A percentile compares a stretch with the other conserved stretches of the same genome.
Evolutionary conservation across 768 basidiomycete genomes (phyloP).

Genomic region (Heimioporus sp.): DNA sequence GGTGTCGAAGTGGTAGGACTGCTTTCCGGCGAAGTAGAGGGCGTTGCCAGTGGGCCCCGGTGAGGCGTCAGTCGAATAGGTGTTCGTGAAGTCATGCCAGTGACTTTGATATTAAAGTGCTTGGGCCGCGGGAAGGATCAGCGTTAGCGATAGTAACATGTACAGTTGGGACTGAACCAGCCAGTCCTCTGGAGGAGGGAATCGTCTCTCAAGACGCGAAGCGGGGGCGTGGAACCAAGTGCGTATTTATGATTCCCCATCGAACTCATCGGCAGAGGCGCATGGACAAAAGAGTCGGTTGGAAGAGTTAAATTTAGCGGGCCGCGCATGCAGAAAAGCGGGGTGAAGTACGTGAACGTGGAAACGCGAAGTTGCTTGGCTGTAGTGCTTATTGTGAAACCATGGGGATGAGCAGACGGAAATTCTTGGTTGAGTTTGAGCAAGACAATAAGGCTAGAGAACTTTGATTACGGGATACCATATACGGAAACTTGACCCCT

Average conservation of each 20-base stretch:
- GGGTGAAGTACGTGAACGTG: conserved; percentile 18
- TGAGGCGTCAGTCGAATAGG: conserved; percentile 22
- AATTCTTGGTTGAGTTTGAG: conserved; percentile 10
- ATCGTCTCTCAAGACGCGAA: conserved; percentile 9
- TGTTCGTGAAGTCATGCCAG: conserved; percentile 26
- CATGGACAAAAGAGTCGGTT: conserved; percentile 19
- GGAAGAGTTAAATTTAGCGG: background rate
- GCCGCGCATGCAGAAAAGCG: background rate
- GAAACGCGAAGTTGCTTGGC: conserved; percentile 15
- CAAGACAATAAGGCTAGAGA: conserved; percentile 22
- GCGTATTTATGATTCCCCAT: conserved; percentile 23
- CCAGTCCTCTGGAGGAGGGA: conserved; percentile 24
- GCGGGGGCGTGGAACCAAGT: background rate
- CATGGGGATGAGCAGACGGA: conserved; percentile 22
- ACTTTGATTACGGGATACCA: conserved; percentile 2
- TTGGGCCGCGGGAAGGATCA: conserved; percentile 13
- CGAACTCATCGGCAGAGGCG: background rate
- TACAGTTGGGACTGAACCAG: conserved; percentile 26
- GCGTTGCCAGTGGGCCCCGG: conserved; percentile 28
- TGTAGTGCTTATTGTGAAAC: conserved; percentile 28
- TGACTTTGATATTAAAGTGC: conserved; percentile 15
- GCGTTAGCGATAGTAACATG: conserved; percentile 20
- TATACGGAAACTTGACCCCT: too few species aligned
- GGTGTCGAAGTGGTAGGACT: conserved; percentile 16
- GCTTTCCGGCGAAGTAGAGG: conserved; percentile 15